A percentile compares a stretch with the other conserved stretches of the same genome.
Evolutionary conservation across 2,329 filamentous ascomycete genomes (phyloP).

Genomic region (Paecilomyces niveus): DNA sequence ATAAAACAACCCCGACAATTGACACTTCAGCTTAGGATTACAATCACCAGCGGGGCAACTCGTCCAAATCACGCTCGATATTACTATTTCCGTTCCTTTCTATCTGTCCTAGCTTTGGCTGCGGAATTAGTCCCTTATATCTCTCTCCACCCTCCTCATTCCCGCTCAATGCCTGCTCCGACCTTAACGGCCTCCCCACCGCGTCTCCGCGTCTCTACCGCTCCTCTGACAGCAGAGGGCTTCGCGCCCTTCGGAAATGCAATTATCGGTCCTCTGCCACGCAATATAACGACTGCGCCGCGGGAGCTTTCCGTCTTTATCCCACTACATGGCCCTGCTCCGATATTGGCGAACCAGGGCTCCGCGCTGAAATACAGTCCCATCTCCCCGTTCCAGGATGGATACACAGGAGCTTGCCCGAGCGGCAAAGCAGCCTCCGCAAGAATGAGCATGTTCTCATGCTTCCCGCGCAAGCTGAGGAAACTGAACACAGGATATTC

Average conservation of each 20-base stretch:
- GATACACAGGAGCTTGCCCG: conserved; percentile 54
- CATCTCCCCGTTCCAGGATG: conserved; percentile 65
- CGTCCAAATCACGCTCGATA: not conserved
- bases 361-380: conserved; percentile 79
- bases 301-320: conserved; percentile 37
- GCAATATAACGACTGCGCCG: conserved; percentile 41
- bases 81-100: not conserved
- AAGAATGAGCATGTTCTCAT: conserved; percentile 85
- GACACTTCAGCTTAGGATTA: not conserved
- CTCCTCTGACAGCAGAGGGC: conserved; percentile 58
- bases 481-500: conserved; percentile 8
- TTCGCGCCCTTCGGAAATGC: conserved; percentile 82
- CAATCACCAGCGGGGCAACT: not conserved
- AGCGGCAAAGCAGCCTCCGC: conserved; percentile 44
- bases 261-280: conserved; percentile 62
- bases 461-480: conserved; percentile 58
- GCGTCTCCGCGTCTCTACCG: conserved; percentile 47
- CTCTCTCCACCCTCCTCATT: not conserved
- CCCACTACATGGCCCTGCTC: conserved; percentile 37
- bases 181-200: conserved; percentile 26
- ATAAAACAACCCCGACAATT: not conserved
- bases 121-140: not conserved
- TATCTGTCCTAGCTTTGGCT: not conserved
- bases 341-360: conserved; percentile 72
- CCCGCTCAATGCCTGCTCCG: conserved; percentile 22